Conservation (phyloP, 1,139 yeast species). For the Kodamaea sp. region DNA sequence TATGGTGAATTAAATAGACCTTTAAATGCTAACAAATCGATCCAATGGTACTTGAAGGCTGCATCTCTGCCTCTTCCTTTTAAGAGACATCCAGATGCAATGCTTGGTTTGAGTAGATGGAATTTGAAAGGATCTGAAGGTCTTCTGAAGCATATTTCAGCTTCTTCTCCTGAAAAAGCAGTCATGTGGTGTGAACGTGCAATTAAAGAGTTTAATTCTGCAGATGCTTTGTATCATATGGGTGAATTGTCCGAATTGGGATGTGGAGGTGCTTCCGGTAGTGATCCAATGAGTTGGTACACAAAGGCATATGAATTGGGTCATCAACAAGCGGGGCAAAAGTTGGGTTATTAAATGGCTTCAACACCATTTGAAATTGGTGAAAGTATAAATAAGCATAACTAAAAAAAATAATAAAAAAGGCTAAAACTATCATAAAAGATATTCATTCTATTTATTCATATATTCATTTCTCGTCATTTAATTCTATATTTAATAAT, state of each 20-base stretch:
- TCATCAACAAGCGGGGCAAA: conserved; percentile 13
- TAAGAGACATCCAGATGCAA: conserved; percentile 79
- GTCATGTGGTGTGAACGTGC: conserved; percentile 88
- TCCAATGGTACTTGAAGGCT: conserved; percentile 88
- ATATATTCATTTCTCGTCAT: background rate
- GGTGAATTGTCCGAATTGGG: conserved; percentile 84
- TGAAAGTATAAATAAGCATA: background rate
- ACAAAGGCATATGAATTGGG: conserved; percentile 16
- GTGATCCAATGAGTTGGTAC: conserved; percentile 15
- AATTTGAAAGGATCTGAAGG: conserved; percentile 78
- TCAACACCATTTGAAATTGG: background rate
- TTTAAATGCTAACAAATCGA: conserved; percentile 66
- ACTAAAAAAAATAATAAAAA: background rate
- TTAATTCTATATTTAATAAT: too few species aligned
- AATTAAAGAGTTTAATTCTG: conserved; percentile 64
- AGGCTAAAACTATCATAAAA: background rate
- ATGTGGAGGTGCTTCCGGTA: conserved; percentile 31
- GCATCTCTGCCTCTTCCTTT: conserved; percentile 51
- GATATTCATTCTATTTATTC: conserved; percentile 4
- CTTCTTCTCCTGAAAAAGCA: conserved; percentile 72
- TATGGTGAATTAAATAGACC: conserved; percentile 71
- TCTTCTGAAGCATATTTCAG: conserved; percentile 46
- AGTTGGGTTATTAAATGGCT: conserved; percentile 11
- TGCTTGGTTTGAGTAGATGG: conserved; percentile 91
- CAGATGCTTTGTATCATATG: conserved; percentile 80